Evolutionary conservation across 139 green algal genomes (phyloP), one percentile per base, ranked within the genome.

Genomic region (Coccomyxa sp.): DNA sequence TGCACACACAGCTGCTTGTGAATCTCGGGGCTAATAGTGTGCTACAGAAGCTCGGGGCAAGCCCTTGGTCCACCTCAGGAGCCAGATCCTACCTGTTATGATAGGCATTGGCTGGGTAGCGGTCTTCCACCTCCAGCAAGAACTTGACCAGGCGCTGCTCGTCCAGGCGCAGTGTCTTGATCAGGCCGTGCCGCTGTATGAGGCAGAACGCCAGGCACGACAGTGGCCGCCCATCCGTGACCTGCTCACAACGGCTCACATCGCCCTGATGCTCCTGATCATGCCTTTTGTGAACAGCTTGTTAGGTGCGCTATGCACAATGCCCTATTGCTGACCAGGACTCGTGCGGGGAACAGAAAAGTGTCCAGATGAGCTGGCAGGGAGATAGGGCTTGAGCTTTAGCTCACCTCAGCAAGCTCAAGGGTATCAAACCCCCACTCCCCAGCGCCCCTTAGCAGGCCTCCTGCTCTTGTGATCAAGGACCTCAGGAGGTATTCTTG

Each of bases 121-220:
- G n/a, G 33, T 73, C 31, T 37, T 73, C 68, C 58, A 80, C 55
- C 37, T 58, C 55, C 38, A n/a, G 68, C n/a, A 69, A 27, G 68
- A 75, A 80, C 5, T 68, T 41, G 39, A 44, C 70, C 37, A 80
- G 64, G 37, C 58, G 73, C 39, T 39, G 36, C 68, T 75, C 76
- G 38, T 80, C 40, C 68, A 80, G 68, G 4, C 37, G 29, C 1
- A 70, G 39, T n/a, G 35, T n/a, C 12, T 33, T n/a, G 33, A 80
- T 75, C n/a, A 80, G 44, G 29, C 64, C 64, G 8, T 39, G 22
- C 68, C 75, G 76, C 68, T 80, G 73, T 31, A 80, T 69, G 8
- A 80, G 68, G 39, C 44, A 54, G n/a, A 54, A 70, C 8, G 24
- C 41, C 37, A 80, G 76, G 9, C 73, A 27, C 24, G 76, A 80